phyloP scores from a whole-genome alignment of 75 land plant species.

The Ceratopteris richardii region DNA sequence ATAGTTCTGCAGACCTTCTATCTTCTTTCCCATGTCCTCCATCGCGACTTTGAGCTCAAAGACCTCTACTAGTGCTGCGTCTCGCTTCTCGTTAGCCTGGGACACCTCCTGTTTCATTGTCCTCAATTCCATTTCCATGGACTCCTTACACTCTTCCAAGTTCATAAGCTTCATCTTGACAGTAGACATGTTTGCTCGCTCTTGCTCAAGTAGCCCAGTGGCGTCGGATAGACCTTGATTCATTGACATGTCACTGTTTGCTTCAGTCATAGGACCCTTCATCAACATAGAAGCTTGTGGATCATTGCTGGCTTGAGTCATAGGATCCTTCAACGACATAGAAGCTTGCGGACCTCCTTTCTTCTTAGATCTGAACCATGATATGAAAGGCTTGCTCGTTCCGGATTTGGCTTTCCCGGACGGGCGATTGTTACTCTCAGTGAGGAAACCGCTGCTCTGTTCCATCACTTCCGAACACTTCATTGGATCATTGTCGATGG shows the following conservation, averaged over 20 bases:
- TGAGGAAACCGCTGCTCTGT: too few relatives aligned
- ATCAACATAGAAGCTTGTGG: too few relatives aligned
- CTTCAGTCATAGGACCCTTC: too few relatives aligned
- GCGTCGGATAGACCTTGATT: neutral
- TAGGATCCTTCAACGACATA: too few relatives aligned
- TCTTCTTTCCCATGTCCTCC: constrained; percentile 44
- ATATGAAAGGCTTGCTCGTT: neutral
- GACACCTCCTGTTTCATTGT: constrained; percentile 47
- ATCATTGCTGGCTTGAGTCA: too few relatives aligned
- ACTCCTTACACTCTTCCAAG: constrained; percentile 9
- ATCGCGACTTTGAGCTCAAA: constrained; percentile 58
- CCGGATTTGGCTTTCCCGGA: neutral
- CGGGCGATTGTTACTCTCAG: neutral
- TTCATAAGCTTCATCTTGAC: neutral
- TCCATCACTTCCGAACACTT: too few relatives aligned
- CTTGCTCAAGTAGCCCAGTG: neutral
- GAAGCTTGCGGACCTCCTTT: neutral
- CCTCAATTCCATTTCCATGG: constrained; percentile 37
- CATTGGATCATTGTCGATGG: too few relatives aligned
- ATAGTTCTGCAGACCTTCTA: constrained; percentile 40
- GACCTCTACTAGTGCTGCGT: constrained; percentile 63
- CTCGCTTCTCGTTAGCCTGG: constrained; percentile 55
- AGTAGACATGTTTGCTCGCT: neutral
- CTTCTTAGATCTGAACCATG: constrained; percentile 5
- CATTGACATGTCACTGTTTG: too few relatives aligned